Percentiles rank a stretch among this genome's conserved stretches.
These are phyloP conservation scores for Pseudopithomyces chartarum DNA, from an alignment of 2,329 filamentous ascomycete species.

Conservation along the genomic window DNA sequence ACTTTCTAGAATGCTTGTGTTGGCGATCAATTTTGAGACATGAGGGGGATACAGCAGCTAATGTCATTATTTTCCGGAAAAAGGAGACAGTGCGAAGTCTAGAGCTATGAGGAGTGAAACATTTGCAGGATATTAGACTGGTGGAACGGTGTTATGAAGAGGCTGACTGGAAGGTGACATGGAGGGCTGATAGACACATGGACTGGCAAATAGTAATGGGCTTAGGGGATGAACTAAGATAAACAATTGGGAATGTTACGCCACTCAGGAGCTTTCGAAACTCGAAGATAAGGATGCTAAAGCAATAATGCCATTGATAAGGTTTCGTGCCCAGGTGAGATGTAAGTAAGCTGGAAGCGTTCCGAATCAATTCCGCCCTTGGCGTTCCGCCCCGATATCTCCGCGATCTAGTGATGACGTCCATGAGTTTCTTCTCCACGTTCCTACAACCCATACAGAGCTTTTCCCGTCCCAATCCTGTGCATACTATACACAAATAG, in stretches of 20 bases:
- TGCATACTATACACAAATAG: conserved; percentile 17
- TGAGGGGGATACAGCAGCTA: neutral
- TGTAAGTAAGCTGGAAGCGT: neutral
- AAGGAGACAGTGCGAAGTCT: neutral
- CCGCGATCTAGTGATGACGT: conserved; percentile 19
- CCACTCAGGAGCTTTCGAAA: too few relatives aligned
- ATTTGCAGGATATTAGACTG: too few relatives aligned
- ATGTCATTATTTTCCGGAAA: neutral
- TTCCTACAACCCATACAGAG: neutral
- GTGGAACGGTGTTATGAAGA: neutral
- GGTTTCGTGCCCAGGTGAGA: too few relatives aligned
- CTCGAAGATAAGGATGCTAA: too few relatives aligned
- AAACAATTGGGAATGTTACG: neutral
- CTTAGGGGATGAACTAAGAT: neutral
- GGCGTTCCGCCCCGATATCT: conserved; percentile 7
- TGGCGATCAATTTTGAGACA: neutral
- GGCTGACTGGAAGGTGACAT: neutral
- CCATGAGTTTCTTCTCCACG: conserved; percentile 14
- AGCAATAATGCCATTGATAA: too few relatives aligned
- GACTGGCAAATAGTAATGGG: too few relatives aligned
- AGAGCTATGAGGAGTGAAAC: neutral
- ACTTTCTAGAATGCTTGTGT: neutral
- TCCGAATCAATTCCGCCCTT: conserved; percentile 11
- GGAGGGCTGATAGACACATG: neutral
- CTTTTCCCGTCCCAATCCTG: neutral